Conservation (phyloP, 129 eudicot genomes). For the Flaveria linearis region DNA sequence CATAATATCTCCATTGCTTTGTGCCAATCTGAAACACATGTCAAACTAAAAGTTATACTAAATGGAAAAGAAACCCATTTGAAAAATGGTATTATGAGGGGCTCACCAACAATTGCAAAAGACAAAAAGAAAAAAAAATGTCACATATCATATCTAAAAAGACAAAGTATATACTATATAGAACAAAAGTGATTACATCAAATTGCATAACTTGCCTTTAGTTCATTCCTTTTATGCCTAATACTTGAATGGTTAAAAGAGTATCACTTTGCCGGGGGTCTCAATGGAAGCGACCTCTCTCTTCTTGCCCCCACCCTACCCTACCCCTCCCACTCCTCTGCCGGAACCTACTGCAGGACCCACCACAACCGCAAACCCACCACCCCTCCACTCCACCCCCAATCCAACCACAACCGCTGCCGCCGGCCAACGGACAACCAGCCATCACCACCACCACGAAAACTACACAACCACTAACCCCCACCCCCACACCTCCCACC, state of each 20-base stretch:
- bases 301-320: too few species aligned
- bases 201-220: constrained; percentile 15
- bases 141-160: background rate
- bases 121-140: background rate
- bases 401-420: too few species aligned
- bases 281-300: too few species aligned
- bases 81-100: constrained; percentile 8
- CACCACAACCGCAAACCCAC: too few species aligned
- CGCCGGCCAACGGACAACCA: too few species aligned
- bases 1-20: constrained; percentile 98
- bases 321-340: too few species aligned
- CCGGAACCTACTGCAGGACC: too few species aligned
- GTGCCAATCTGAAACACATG: constrained; percentile 60
- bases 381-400: too few species aligned
- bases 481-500: too few species aligned
- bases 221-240: constrained; percentile 1
- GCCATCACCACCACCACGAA: too few species aligned
- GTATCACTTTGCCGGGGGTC: background rate
- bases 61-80: constrained; percentile 10
- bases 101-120: constrained; percentile 2
- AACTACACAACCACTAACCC: too few species aligned
- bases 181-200: background rate
- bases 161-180: background rate
- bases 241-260: background rate
- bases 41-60: constrained; percentile 10